phyloP scores from a whole-genome alignment of 192 early-diverging fungal species.

The Mortierella claussenii region DNA sequence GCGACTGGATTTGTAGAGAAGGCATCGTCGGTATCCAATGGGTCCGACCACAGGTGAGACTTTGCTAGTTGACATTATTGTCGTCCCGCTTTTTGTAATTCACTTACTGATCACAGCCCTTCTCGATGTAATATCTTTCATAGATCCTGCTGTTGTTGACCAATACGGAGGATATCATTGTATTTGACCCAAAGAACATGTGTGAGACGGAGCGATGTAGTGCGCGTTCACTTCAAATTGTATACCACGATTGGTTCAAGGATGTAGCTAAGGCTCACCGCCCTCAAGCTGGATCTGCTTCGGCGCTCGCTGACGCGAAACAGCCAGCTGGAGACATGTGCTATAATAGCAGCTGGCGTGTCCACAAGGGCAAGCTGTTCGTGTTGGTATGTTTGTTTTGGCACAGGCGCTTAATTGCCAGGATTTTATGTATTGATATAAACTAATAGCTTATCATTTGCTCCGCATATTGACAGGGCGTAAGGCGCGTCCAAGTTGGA shows the following conservation, averaged over 20 bases:
- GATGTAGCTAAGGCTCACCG: slow-evolving; percentile 46
- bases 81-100: not conserved
- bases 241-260: slow-evolving; percentile 69
- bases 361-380: slow-evolving; percentile 68
- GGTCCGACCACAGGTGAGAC: slow-evolving; percentile 64
- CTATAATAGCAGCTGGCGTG: slow-evolving; percentile 63
- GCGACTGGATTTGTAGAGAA: slow-evolving; percentile 63
- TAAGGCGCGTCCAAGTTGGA: slow-evolving; percentile 63
- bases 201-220: slow-evolving; percentile 58
- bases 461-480: slow-evolving; percentile 41
- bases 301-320: slow-evolving; percentile 16
- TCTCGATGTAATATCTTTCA: too few relatives aligned
- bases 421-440: not conserved
- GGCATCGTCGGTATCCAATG: slow-evolving; percentile 70
- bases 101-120: not conserved
- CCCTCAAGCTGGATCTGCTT: slow-evolving; percentile 4
- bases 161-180: slow-evolving; percentile 65
- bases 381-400: slow-evolving; percentile 60
- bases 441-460: not conserved
- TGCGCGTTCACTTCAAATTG: slow-evolving; percentile 59
- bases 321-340: slow-evolving; percentile 54
- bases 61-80: not conserved
- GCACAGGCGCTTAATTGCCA: too few relatives aligned
- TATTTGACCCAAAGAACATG: slow-evolving; percentile 68
- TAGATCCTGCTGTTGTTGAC: slow-evolving; percentile 69